Percentiles rank a stretch among this genome's conserved stretches.
These are phyloP conservation scores for Misopates orontium DNA, from an alignment of 257 asterid species.

Conservation along the genomic window DNA sequence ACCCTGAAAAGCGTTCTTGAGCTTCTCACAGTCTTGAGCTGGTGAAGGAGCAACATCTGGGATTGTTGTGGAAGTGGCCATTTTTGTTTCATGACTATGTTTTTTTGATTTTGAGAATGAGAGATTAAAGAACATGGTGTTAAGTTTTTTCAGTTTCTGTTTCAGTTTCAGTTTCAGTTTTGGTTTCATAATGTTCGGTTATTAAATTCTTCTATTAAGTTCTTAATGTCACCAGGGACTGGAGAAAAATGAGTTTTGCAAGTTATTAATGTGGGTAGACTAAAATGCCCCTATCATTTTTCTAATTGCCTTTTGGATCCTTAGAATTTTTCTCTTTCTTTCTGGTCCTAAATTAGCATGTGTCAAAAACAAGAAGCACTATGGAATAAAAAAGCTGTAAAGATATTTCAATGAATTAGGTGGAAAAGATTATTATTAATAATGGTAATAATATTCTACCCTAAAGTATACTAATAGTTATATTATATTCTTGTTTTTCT, in stretches of 20 bases:
- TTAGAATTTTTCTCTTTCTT: not conserved
- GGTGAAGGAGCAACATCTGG: slow-evolving; percentile 69
- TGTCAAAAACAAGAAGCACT: too few relatives aligned
- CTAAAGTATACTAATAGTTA: too few relatives aligned
- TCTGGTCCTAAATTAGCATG: not conserved
- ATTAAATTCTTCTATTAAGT: not conserved
- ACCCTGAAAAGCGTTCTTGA: slow-evolving; percentile 62
- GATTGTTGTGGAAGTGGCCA: slow-evolving; percentile 51
- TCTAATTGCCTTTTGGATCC: slow-evolving; percentile 12
- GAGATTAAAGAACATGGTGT: not conserved
- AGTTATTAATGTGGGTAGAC: slow-evolving; percentile 13
- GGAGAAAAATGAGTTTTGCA: not conserved
- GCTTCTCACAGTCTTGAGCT: slow-evolving; percentile 54
- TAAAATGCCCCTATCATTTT: slow-evolving; percentile 27
- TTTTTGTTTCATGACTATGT: slow-evolving; percentile 15
- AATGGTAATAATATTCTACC: too few relatives aligned
- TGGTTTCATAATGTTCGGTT: not conserved
- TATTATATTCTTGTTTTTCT: too few relatives aligned
- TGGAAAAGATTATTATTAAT: too few relatives aligned
- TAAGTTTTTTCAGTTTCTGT: slow-evolving; percentile 15
- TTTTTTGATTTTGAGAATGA: not conserved
- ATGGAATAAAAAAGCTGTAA: too few relatives aligned
- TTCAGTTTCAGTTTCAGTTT: slow-evolving; percentile 12
- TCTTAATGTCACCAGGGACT: not conserved
- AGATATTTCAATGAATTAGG: too few relatives aligned